Conservation (phyloP, 2,329 filamentous ascomycete genomes). For the Ophiostoma ips region DNA sequence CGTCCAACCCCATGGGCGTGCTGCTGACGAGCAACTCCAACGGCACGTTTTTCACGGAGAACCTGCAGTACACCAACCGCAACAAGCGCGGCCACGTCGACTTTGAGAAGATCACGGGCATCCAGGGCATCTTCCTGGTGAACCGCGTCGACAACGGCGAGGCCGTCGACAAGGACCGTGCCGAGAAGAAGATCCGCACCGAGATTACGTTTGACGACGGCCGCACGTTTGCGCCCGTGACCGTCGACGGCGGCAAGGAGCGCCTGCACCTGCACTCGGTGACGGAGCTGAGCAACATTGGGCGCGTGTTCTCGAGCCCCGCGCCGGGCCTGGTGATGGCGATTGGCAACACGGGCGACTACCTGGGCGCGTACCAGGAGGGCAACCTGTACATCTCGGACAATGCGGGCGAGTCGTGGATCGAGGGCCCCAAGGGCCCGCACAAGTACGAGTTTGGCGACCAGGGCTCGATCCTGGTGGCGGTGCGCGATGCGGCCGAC, state of each 20-base stretch:
- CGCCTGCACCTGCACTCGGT: constrained; percentile 83
- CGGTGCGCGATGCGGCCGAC: constrained; percentile 58
- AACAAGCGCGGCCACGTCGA: constrained; percentile 65
- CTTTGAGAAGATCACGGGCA: constrained; percentile 84
- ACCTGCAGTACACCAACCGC: constrained; percentile 84
- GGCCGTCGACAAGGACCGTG: constrained; percentile 45
- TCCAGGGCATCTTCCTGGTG: constrained; percentile 83
- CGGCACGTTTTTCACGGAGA: constrained; percentile 88
- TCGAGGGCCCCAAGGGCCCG: constrained; percentile 56
- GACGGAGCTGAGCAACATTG: constrained; percentile 68
- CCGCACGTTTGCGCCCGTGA: constrained; percentile 64
- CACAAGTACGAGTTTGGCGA: constrained; percentile 97
- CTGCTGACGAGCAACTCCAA: constrained; percentile 96
- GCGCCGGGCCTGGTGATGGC: constrained; percentile 91
- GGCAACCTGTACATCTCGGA: constrained; percentile 80
- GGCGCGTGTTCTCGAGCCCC: constrained; percentile 82
- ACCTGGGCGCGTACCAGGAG: constrained; percentile 55
- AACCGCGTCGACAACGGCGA: constrained; percentile 82
- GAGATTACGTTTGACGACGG: constrained; percentile 94
- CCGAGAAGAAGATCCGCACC: constrained; percentile 56
- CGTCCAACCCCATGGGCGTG: constrained; percentile 62
- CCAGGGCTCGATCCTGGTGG: constrained; percentile 76
- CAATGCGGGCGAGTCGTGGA: constrained; percentile 80
- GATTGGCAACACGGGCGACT: constrained; percentile 74
- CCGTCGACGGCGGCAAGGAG: constrained; percentile 17